A percentile compares a stretch with the other conserved stretches of the same genome.
These are phyloP conservation scores for Herpetospermum pedunculosum DNA, from an alignment of 306 rosid genomes.

Conservation along the genomic window DNA sequence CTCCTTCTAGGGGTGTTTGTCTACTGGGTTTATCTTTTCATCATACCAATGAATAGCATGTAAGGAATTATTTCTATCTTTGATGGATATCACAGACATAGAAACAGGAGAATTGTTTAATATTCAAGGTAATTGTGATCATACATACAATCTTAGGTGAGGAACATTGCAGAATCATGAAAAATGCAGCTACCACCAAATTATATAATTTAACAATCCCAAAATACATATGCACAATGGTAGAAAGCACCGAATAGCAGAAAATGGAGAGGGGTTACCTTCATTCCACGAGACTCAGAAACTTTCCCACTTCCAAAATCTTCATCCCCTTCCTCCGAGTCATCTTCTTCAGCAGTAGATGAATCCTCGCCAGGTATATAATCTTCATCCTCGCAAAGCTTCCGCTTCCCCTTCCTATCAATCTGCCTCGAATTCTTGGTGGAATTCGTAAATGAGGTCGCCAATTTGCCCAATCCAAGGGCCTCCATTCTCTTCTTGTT, in stretches of 20 bases:
- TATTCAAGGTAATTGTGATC: not conserved
- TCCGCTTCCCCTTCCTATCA: conserved; percentile 32
- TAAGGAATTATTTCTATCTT: not conserved
- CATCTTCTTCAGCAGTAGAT: conserved; percentile 23
- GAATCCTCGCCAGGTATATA: conserved; percentile 46
- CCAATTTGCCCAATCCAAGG: conserved; percentile 49
- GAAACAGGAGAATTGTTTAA: not conserved
- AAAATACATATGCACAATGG: not conserved
- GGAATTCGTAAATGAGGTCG: conserved; percentile 34
- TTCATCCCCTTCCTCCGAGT: conserved; percentile 27
- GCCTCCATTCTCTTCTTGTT: conserved; percentile 75
- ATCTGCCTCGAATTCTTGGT: conserved; percentile 11
- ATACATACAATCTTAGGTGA: not conserved
- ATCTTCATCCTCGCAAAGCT: conserved; percentile 38
- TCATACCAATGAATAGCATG: not conserved
- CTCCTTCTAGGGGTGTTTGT: not conserved
- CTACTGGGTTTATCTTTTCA: not conserved
- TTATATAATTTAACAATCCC: not conserved
- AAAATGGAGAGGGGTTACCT: conserved; percentile 30
- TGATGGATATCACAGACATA: not conserved
- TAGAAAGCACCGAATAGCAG: not conserved
- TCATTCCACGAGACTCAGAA: conserved; percentile 28
- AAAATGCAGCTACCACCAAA: not conserved
- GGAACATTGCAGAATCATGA: not conserved
- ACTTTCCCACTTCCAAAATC: conserved; percentile 18